Percentiles rank a stretch among this genome's conserved stretches.
Conservation (phyloP, 257 asterid genomes). For the Galeopsis tetrahit region DNA sequence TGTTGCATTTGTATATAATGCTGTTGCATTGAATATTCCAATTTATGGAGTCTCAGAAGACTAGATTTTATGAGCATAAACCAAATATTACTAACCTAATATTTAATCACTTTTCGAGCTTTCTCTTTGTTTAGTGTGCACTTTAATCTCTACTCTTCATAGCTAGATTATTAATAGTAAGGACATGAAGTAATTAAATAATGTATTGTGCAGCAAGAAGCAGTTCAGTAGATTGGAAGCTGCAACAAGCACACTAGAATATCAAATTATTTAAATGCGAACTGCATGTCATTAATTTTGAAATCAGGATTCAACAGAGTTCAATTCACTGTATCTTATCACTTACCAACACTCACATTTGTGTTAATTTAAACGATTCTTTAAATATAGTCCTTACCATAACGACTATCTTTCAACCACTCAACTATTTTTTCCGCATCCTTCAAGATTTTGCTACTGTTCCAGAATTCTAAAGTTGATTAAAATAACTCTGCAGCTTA, state of each 20-base stretch:
- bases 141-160: background rate
- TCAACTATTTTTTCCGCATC: constrained; percentile 17
- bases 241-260: background rate
- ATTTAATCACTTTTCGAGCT: background rate
- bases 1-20: too few species aligned
- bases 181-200: constrained; percentile 13
- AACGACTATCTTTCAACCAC: constrained; percentile 2
- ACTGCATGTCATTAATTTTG: constrained; percentile 11
- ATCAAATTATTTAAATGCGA: background rate
- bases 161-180: background rate
- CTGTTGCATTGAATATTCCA: background rate
- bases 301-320: constrained; percentile 4
- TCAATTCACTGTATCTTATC: background rate
- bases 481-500: constrained; percentile 1
- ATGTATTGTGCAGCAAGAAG: background rate
- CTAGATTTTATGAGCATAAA: background rate
- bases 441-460: background rate
- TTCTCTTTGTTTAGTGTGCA: background rate
- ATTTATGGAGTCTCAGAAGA: constrained; percentile 2
- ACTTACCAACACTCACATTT: background rate
- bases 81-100: constrained; percentile 4
- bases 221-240: background rate
- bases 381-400: background rate
- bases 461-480: constrained; percentile 11
- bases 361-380: constrained; percentile 1